These are phyloP conservation scores for Hyaloscypha bicolor DNA, from an alignment of 495 filamentous ascomycete genomes.

Conservation along the genomic window DNA sequence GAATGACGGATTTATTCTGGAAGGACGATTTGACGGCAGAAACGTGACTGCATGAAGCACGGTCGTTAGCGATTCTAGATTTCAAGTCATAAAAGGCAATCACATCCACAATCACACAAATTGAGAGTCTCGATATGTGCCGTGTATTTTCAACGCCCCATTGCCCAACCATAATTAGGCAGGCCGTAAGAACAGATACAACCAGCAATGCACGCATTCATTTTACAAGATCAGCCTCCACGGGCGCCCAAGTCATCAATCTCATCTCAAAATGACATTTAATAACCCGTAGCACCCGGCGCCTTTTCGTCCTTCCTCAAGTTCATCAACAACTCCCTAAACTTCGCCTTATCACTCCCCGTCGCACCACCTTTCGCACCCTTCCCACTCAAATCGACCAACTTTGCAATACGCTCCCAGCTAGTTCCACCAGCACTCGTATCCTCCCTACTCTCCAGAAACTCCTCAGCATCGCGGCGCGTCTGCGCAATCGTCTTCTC, in stretches of 20 bases:
- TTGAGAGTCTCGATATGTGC: conserved; percentile 20
- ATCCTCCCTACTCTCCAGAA: conserved; percentile 84
- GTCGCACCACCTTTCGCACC: conserved; percentile 79
- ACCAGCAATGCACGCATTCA: conserved; percentile 21
- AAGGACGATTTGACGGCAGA: conserved; percentile 20
- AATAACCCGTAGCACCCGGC: conserved; percentile 75
- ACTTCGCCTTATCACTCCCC: conserved; percentile 90
- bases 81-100: background rate
- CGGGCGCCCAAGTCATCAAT: conserved; percentile 9
- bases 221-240: conserved; percentile 21
- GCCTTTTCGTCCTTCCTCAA: conserved; percentile 94
- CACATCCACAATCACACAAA: background rate
- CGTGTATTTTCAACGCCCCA: conserved; percentile 32
- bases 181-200: conserved; percentile 23
- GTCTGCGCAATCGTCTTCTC: conserved; percentile 88
- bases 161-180: conserved; percentile 24
- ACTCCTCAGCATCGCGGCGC: conserved; percentile 89
- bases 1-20: conserved; percentile 26
- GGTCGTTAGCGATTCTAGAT: conserved; percentile 4
- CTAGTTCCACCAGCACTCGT: conserved; percentile 91
- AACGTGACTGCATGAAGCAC: conserved; percentile 28
- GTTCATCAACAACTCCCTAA: conserved; percentile 87
- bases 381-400: conserved; percentile 96
- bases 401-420: conserved; percentile 97
- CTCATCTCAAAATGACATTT: conserved; percentile 5